Evolutionary conservation across 805 yeast species (phyloP).

Genomic region (Yamadazyma akitaensis): DNA sequence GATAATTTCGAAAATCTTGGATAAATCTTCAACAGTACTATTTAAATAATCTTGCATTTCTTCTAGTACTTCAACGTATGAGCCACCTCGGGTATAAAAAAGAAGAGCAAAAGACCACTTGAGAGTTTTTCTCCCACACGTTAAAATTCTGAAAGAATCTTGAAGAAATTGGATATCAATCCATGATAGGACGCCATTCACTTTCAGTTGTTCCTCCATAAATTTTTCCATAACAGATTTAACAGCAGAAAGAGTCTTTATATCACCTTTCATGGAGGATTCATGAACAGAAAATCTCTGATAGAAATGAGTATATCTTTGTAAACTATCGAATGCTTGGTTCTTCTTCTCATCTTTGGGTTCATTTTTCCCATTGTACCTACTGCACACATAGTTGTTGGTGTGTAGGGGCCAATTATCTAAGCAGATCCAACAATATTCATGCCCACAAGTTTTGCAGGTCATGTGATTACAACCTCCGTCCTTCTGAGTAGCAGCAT

Average conservation of each 20-base stretch:
- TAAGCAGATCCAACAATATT: slow-evolving; percentile 93
- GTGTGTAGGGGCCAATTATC: slow-evolving; percentile 74
- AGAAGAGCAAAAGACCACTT: slow-evolving; percentile 91
- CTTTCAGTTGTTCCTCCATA: slow-evolving; percentile 45
- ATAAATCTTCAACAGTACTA: slow-evolving; percentile 64
- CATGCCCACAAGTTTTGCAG: slow-evolving; percentile 70
- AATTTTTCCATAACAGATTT: slow-evolving; percentile 60
- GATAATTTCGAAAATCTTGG: slow-evolving; percentile 53
- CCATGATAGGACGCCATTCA: slow-evolving; percentile 55
- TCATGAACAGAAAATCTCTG: slow-evolving; percentile 74
- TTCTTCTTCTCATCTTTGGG: slow-evolving; percentile 32
- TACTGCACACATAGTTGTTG: slow-evolving; percentile 62
- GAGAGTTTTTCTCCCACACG: slow-evolving; percentile 68
- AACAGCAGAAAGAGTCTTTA: slow-evolving; percentile 56
- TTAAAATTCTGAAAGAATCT: slow-evolving; percentile 63
- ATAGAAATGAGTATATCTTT: slow-evolving; percentile 72
- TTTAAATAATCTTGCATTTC: slow-evolving; percentile 64
- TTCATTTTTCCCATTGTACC: slow-evolving; percentile 43
- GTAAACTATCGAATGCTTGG: slow-evolving; percentile 46
- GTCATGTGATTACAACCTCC: slow-evolving; percentile 98
- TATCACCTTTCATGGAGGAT: slow-evolving; percentile 70
- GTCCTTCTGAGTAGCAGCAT: slow-evolving; percentile 76
- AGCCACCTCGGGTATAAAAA: slow-evolving; percentile 55
- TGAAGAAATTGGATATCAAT: slow-evolving; percentile 81
- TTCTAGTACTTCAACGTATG: slow-evolving; percentile 63